Base-by-base conservation (phyloP, 768 basidiomycete genomes). In the Strobilomyces confusus region DNA sequence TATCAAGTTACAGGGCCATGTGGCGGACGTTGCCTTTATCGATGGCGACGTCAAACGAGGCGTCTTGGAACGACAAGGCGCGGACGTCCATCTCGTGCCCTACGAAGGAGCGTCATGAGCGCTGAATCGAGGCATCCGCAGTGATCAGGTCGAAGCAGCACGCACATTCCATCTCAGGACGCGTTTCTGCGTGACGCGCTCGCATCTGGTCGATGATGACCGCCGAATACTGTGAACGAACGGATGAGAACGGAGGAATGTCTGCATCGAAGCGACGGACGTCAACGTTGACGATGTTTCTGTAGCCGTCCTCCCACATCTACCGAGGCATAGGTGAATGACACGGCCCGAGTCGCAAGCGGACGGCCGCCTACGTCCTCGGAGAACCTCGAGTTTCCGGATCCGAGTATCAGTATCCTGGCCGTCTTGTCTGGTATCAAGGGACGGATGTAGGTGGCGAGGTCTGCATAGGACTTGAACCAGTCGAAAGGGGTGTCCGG, bases 281-380 rank as follows among this genome's bases (percentile, higher is more conserved):
- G 56, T 93, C 92, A 15, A 82, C 73, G 64, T 92, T 93, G 56
- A 85, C 79, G 46, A 94, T 87, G 55, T 86, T 83, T 58, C 73
- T 80, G 69, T 91, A 94, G 2, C 89, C 89, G 58, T 90, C 89
- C 55, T 91, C 86, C 76, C 87, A 92, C 89, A 93, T 89, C 86
- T 92, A 46, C 12, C 11, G n/a, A 59, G n/a, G 13, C 13, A 30
- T 37, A 41, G 6, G 23, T 62, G 40, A 65, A 48, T 23, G 6
- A 3, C 3, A 15, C n/a, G 44, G 32, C n/a, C 6, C 4, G 26
- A 19, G 5, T 14, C 15, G 23, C 23, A 30, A 17, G 15, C 2
- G 22, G 3, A 11, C 1, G 0, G 32, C 40, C 11, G 45, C 63
- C 19, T 57, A 89, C 89, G 54, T 91, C 83, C 70, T 90, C 84